These are phyloP conservation scores for Pseudozyma sp. DNA, from an alignment of 1,284 basidiomycete species.

Conservation along the genomic window DNA sequence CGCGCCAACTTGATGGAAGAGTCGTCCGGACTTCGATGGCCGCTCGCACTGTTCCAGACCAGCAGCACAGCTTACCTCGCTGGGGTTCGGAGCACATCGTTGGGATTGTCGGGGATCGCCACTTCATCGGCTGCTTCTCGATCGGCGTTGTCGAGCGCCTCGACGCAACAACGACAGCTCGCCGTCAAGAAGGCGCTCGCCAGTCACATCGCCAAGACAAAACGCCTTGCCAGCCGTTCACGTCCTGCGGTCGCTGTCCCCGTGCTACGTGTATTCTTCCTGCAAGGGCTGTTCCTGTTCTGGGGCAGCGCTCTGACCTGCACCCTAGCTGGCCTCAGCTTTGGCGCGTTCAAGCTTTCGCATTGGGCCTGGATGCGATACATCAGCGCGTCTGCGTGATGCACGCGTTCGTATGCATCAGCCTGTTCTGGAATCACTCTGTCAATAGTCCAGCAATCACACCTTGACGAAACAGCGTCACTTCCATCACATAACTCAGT, in stretches of 20 bases:
- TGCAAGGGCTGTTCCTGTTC: conserved; percentile 27
- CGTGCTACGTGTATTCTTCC: conserved; percentile 22
- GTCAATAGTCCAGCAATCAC: background rate
- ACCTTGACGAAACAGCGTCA: no score
- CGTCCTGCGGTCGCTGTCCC: conserved; percentile 12
- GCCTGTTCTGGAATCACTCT: no score
- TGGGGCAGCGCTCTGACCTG: conserved; percentile 21
- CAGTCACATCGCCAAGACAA: conserved; percentile 17
- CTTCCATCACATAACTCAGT: no score
- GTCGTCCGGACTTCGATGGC: conserved; percentile 12
- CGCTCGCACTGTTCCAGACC: conserved; percentile 10
- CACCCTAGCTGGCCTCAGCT: conserved; percentile 9
- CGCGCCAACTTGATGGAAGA: background rate
- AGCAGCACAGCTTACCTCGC: conserved; percentile 7
- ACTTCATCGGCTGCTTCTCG: conserved; percentile 2
- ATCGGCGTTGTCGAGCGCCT: conserved; percentile 10
- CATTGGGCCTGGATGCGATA: conserved; percentile 27
- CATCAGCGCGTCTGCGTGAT: conserved; percentile 5
- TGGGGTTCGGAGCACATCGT: conserved; percentile 7
- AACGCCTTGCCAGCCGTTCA: conserved; percentile 7
- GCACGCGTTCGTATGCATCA: no score
- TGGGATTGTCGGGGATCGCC: conserved; percentile 13
- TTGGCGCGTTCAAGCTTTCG: conserved; percentile 17
- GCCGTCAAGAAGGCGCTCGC: conserved; percentile 14
- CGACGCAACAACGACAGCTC: conserved; percentile 8